phyloP scores from a whole-genome alignment of 306 rosid species.

The Quercus glauca region DNA sequence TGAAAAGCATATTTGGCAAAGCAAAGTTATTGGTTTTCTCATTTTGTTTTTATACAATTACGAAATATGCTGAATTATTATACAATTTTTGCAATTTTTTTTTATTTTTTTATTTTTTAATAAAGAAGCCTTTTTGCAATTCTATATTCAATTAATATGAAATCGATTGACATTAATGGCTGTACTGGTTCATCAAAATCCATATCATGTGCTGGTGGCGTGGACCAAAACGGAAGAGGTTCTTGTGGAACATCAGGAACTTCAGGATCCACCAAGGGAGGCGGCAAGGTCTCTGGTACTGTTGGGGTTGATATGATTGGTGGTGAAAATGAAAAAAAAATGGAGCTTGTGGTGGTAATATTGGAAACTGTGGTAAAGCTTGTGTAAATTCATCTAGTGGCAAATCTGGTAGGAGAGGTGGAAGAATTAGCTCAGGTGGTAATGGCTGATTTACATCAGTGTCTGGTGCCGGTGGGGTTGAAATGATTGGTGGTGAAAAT shows the following conservation, averaged over 20 bases:
- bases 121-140: no score
- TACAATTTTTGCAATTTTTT: no score
- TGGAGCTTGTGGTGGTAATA: constrained; percentile 28
- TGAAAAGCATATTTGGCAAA: no score
- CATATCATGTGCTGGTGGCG: constrained; percentile 26
- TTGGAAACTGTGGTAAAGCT: constrained; percentile 36
- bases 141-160: no score
- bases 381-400: constrained; percentile 31
- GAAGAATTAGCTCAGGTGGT: constrained; percentile 25
- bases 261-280: constrained; percentile 43
- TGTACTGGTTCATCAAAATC: constrained; percentile 27
- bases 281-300: constrained; percentile 33
- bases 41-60: no score
- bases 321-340: constrained; percentile 36
- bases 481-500: constrained; percentile 1
- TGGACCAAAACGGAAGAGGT: no score
- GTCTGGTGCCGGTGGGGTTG: background rate
- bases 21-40: no score
- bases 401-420: constrained; percentile 33
- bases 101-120: no score
- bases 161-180: constrained; percentile 5
- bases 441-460: constrained; percentile 12
- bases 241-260: constrained; percentile 27
- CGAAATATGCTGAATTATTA: no score
- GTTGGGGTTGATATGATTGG: constrained; percentile 40